Evolutionary conservation across 129 eudicot genomes (phyloP).

Genomic region (Flaveria trinervia): DNA sequence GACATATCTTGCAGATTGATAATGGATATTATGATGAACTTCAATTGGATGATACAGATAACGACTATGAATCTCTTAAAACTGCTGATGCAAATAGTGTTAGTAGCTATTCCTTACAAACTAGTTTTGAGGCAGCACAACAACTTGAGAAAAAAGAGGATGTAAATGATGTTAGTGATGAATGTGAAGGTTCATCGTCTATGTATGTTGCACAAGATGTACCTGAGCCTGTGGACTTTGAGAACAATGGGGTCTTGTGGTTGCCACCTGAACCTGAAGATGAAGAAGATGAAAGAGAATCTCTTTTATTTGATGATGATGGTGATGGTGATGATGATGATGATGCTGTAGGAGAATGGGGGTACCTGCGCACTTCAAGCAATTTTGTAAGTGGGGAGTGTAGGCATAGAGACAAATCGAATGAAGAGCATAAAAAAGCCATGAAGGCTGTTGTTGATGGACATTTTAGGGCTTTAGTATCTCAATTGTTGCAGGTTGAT

Average conservation of each 20-base stretch:
- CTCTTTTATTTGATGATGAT: slow-evolving; percentile 66
- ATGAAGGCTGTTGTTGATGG: slow-evolving; percentile 93
- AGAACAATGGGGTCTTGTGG: slow-evolving; percentile 95
- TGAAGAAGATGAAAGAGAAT: slow-evolving; percentile 92
- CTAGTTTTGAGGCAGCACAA: slow-evolving; percentile 48
- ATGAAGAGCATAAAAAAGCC: slow-evolving; percentile 86
- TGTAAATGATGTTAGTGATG: slow-evolving; percentile 59
- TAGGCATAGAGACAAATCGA: slow-evolving; percentile 66
- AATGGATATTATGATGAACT: slow-evolving; percentile 52
- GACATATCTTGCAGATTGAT: slow-evolving; percentile 46
- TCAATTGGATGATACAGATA: slow-evolving; percentile 48
- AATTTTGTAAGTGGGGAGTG: slow-evolving; percentile 78
- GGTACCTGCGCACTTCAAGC: slow-evolving; percentile 56
- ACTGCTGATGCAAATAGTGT: slow-evolving; percentile 43
- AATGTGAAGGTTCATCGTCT: slow-evolving; percentile 82
- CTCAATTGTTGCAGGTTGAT: slow-evolving; percentile 94
- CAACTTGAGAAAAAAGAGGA: slow-evolving; percentile 47
- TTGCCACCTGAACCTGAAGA: slow-evolving; percentile 99
- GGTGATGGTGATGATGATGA: slow-evolving; percentile 58
- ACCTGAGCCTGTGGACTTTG: slow-evolving; percentile 88
- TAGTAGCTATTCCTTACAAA: slow-evolving; percentile 48
- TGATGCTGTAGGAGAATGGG: slow-evolving; percentile 87
- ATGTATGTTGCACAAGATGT: slow-evolving; percentile 66
- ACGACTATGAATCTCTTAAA: slow-evolving; percentile 51
- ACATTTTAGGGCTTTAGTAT: slow-evolving; percentile 92